Percentiles rank a stretch among this genome's conserved stretches.
phyloP scores from a whole-genome alignment of 805 yeast genomes.

The Wickerhamomyces xylosicus region DNA sequence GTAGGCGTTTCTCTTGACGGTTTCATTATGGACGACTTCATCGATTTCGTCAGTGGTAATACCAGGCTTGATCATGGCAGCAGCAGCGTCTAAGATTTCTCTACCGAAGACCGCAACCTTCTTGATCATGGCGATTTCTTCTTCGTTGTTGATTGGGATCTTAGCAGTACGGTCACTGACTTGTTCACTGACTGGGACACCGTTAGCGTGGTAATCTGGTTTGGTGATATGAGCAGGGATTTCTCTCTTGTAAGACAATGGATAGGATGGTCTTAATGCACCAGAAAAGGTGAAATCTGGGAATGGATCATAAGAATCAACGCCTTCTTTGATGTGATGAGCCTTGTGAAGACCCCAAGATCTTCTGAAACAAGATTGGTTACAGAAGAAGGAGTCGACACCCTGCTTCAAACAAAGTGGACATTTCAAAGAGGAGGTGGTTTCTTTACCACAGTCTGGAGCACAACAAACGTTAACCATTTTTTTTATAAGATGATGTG shows the following conservation, averaged over 20 bases:
- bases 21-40: conserved; percentile 75
- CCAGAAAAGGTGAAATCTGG: conserved; percentile 74
- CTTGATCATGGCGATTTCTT: conserved; percentile 65
- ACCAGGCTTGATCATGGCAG: conserved; percentile 76
- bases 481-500: not conserved
- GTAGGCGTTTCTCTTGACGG: conserved; percentile 80
- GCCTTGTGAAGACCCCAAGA: conserved; percentile 68
- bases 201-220: conserved; percentile 81
- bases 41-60: conserved; percentile 91
- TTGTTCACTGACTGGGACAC: conserved; percentile 73
- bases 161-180: conserved; percentile 56
- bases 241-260: conserved; percentile 59
- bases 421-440: conserved; percentile 70
- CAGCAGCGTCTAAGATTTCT: conserved; percentile 85
- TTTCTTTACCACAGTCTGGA: conserved; percentile 76
- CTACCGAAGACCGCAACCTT: conserved; percentile 70
- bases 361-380: conserved; percentile 72
- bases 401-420: conserved; percentile 82
- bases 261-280: conserved; percentile 65
- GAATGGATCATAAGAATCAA: conserved; percentile 73
- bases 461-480: conserved; percentile 46
- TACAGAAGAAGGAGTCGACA: conserved; percentile 58
- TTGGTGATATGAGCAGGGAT: conserved; percentile 61
- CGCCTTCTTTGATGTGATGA: conserved; percentile 54
- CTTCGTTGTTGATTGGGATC: conserved; percentile 53